Evolutionary conservation across 108 stramenopile genomes (phyloP).

Genomic region (Nannochloropsis salina): DNA sequence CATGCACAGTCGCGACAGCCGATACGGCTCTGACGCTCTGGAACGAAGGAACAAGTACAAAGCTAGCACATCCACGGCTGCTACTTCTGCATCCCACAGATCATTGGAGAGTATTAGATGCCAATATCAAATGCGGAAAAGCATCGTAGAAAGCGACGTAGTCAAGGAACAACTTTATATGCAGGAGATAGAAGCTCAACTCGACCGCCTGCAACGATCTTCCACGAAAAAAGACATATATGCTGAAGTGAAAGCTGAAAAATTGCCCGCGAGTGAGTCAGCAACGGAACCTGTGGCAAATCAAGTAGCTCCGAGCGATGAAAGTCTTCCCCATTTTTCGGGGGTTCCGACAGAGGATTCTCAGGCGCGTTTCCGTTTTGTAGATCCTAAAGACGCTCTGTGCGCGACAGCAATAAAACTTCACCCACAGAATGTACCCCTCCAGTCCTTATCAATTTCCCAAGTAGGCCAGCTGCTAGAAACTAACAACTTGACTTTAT

Average conservation of each 20-base stretch:
- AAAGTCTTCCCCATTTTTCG: too few species aligned
- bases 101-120: not conserved
- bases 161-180: not conserved
- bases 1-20: too few species aligned
- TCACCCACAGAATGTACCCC: not conserved
- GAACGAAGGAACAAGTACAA: too few species aligned
- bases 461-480: slow-evolving; percentile 1
- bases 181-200: not conserved
- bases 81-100: not conserved
- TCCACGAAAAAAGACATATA: too few species aligned
- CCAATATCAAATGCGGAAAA: not conserved
- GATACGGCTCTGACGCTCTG: too few species aligned
- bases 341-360: too few species aligned
- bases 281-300: too few species aligned
- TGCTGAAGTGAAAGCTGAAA: too few species aligned
- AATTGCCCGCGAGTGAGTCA: too few species aligned
- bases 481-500: not conserved
- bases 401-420: not conserved
- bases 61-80: not conserved
- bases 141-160: not conserved
- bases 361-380: too few species aligned
- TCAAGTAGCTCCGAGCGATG: too few species aligned
- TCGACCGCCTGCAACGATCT: not conserved
- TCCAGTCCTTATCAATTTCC: not conserved
- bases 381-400: too few species aligned